Conservation (phyloP, 495 filamentous ascomycete genomes). For the Annulohypoxylon stygium region DNA sequence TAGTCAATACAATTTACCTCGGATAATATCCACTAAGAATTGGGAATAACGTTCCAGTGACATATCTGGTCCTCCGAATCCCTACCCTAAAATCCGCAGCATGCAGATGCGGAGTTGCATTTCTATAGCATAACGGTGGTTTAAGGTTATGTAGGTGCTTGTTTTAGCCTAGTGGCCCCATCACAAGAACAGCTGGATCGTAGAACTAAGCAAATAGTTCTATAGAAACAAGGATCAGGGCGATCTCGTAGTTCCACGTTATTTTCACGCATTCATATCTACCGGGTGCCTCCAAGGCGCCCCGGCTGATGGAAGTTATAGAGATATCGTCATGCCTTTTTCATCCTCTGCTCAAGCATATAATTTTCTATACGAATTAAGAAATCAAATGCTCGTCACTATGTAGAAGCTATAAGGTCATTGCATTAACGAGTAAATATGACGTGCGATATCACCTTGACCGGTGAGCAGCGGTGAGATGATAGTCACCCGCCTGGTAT, state of each 20-base stretch:
- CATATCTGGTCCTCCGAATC: background rate
- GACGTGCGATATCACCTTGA: background rate
- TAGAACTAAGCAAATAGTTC: background rate
- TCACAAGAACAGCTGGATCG: background rate
- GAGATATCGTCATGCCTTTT: background rate
- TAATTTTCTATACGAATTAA: background rate
- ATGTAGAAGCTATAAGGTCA: background rate
- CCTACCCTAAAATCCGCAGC: slow-evolving; percentile 7
- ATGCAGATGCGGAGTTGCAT: background rate
- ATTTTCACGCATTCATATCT: background rate
- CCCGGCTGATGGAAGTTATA: background rate
- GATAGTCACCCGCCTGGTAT: background rate
- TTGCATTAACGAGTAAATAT: background rate
- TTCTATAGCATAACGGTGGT: background rate
- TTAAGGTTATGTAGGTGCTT: background rate
- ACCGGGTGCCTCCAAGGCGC: background rate
- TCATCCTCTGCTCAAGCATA: background rate
- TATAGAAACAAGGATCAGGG: background rate
- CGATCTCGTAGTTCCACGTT: background rate
- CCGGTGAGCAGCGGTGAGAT: background rate
- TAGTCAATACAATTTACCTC: background rate
- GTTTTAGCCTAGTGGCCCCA: slow-evolving; percentile 1
- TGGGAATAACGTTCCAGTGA: background rate
- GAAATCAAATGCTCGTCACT: background rate
- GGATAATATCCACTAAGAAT: background rate